Base-by-base conservation (phyloP, 345 rosid species). In the Gossypium australe region DNA sequence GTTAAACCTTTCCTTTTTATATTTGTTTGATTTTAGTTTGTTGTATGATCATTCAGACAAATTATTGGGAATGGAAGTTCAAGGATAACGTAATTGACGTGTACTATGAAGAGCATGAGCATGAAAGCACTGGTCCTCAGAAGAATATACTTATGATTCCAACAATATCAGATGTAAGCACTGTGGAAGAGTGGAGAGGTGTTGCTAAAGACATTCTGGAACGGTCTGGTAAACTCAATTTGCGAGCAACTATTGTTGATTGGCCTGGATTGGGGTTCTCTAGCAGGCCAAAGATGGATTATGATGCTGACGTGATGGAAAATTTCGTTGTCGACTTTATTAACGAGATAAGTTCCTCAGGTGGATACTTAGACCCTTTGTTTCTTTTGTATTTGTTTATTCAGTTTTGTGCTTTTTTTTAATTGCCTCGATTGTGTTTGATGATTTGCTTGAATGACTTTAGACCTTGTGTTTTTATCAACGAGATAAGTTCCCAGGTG, bases 251-350 rank as follows among this genome's bases (percentile, higher is more conserved):
- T 13, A 86, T 94, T 79, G 89, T 92, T 68, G 98, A 94, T 78
- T 94, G 98, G 98, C 98, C 97, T 22, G 98, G 97, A 74, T 85
- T 94, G 84, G 97, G 97, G 68, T 92, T 80, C 79, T 92, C 98
- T 45, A 92, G 86, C 70, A 81, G 88, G 77, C 89, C 87, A 7
- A 94, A 90, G 83, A 86, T 92, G 86, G 94, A 94, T 77, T 94
- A 92, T 74, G 87, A 84, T 71, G 90, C 91, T 48, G 92, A 89
- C 84, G 80, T 90, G 43, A 90, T 94, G 97, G 97, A 92, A 92
- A 86, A 85, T 72, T 94, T 94, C 74, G 75, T 92, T 17, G 92
- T 89, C 16, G 97, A 94, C 81, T 89, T 94, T 80, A 78, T 89
- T 67, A 94, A 86, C 75, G 79, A 91, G 24, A 51, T 92, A 68